Evolutionary conservation across 2,329 filamentous ascomycete species (phyloP), one percentile per base, ranked within the genome.

Genomic region (Nemania serpens): DNA sequence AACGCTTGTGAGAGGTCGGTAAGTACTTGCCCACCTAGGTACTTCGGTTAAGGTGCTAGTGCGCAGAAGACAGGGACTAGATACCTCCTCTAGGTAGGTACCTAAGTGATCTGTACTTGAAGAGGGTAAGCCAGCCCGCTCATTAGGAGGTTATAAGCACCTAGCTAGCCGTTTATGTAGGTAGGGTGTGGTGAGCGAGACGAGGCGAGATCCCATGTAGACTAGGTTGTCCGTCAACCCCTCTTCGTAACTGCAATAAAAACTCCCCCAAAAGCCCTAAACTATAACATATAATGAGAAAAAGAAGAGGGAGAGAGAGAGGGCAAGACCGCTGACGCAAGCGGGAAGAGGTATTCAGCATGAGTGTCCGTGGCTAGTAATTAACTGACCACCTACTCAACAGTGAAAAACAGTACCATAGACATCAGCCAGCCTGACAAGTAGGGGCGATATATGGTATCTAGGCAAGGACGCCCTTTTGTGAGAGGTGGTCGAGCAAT

Each of bases 401-500:
- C 39, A 33, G 25, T 29, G 25, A 7, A 55, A 46, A 20, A 25
- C 25, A 43, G 45, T 22, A 29, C 41, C 46, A 34, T 34, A 43
- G 49, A 18, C 9, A 45, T 37, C 51, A 42, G 54, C 46, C 45
- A 55, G 55, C 53, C 56, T 45, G n/a, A n/a, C n/a, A 50, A 43
- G 47, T 33, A 59, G 58, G n/a, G 39, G n/a, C 41, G 15, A 59
- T 54, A 54, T 42, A 39, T 46, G 22, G 43, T 29, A 20, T 50
- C 48, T 39, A 52, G 17, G 25, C 25, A 29, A 29, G 25, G 15
- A 29, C n/a, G n/a, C 47, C 20, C 41, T 29, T 51, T 34, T n/a
- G n/a, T n/a, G 37, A 17, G 54, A 46, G 12, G 11, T 2, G 1
- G 37, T 50, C 10, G 15, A 61, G 7, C 4, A 43, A 12, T n/a